A percentile compares a stretch with the other conserved stretches of the same genome.
Conservation (phyloP, 75 land plant species). For the Azolla pinnata region DNA sequence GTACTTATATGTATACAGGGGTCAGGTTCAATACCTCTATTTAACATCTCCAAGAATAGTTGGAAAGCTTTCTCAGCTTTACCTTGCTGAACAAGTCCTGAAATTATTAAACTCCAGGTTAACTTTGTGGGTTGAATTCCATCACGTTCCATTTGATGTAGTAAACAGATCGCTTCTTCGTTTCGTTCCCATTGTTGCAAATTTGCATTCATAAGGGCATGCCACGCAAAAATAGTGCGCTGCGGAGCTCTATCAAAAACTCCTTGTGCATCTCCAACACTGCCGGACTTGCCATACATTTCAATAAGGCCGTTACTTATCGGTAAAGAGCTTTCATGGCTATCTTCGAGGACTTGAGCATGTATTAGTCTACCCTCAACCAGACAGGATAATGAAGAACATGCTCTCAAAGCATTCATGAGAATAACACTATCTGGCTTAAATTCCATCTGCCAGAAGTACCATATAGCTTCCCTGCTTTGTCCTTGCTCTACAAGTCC, state of each 20-base stretch:
- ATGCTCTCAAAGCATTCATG: conserved; percentile 1
- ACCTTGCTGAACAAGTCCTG: conserved; percentile 20
- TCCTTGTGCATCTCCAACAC: conserved; percentile 8
- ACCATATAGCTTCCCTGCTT: conserved; percentile 7
- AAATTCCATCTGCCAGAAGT: conserved; percentile 12
- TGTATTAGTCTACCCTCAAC: conserved; percentile 12
- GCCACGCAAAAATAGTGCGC: conserved; percentile 13
- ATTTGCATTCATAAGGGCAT: conserved; percentile 17
- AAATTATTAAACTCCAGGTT: conserved; percentile 36
- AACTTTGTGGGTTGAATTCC: not conserved
- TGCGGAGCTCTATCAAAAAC: conserved; percentile 11
- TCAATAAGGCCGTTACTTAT: conserved; percentile 12
- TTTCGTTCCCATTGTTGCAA: not conserved
- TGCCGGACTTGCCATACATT: conserved; percentile 20
- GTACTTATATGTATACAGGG: not conserved
- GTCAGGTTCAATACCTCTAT: not conserved
- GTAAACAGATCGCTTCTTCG: not conserved
- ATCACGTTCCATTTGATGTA: not conserved
- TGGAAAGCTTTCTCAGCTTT: not conserved
- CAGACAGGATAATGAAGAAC: not conserved
- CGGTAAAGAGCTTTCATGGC: conserved; percentile 7
- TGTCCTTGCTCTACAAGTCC: conserved; percentile 15
- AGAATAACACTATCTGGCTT: conserved; percentile 21
- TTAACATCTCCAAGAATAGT: not conserved
- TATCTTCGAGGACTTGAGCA: conserved; percentile 1